Evolutionary conservation across 768 basidiomycete species (phyloP), one percentile per base, ranked within the genome.

Genomic region (Nidula microcarpa): DNA sequence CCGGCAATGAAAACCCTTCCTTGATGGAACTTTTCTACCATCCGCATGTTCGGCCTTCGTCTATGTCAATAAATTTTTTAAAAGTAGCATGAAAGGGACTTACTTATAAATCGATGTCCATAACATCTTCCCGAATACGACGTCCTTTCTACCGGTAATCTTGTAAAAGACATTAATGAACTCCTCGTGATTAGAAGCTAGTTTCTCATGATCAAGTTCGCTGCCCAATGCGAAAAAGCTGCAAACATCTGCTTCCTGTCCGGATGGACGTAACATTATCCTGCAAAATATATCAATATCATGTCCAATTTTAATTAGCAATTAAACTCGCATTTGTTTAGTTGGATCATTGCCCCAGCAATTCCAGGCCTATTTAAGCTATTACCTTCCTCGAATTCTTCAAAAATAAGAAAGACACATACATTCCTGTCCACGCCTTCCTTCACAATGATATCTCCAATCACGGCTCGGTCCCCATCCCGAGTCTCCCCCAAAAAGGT

Each of bases 1-100:
- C 80, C 81, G 30, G 64, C 73, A 13, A 81, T 47, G 54, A 80
- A 81, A 9, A 74, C 75, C n/a, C 76, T 67, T 1, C 77, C 77
- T 4, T 58, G 53, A 14, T 65, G 57, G 56, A 80, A 74, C 17
- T 60, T 68, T 43, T 79, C 58, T 0, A 72, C 74, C 76, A 80
- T 76, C 8, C 80, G 68, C 32, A 80, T 70, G 58, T 79, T 79
- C 1, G 78, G 71, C 32, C 79, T 75, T 48, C 39, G 5, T 30
- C 23, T 30, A 4, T 30, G 23, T 30, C 23, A 30, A 30, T 30
- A 30, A 30, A 3, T 30, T 30, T 30, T 30, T 30, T 4, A 49
- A 8, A 17, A 13, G 6, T 14, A 9, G 47, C 6, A 23, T 35
- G 32, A 11, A 33, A 46, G 45, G 34, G 30, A 33, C 23, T 4